phyloP scores from a whole-genome alignment of 1,284 basidiomycete species.

The Puccinia triticina region DNA sequence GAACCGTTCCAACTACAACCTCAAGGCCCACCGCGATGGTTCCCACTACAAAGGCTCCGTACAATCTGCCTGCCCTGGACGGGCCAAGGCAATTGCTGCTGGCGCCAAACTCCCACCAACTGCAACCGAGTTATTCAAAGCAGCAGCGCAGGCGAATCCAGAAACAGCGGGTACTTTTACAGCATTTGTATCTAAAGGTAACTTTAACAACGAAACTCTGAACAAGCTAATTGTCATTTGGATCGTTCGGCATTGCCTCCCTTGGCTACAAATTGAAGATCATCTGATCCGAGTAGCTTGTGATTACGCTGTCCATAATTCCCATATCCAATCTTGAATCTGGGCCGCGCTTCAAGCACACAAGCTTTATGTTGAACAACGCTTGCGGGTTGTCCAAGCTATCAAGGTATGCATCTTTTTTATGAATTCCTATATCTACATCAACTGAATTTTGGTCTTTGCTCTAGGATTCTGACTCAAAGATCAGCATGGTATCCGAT shows the following conservation, averaged over 20 bases:
- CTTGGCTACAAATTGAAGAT: background rate
- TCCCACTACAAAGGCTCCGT: background rate
- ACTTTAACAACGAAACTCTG: background rate
- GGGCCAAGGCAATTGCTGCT: background rate
- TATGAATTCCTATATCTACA: too few relatives aligned
- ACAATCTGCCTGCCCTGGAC: too few relatives aligned
- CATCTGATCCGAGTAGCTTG: background rate
- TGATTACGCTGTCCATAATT: too few relatives aligned
- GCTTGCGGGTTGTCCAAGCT: too few relatives aligned
- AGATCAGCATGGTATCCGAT: too few relatives aligned
- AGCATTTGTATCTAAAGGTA: background rate
- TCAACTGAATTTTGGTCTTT: too few relatives aligned
- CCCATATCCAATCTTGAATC: too few relatives aligned
- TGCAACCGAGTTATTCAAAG: background rate
- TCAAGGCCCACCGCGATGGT: constrained; percentile 20
- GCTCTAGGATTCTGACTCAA: too few relatives aligned
- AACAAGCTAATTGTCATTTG: constrained; percentile 4
- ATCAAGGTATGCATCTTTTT: too few relatives aligned
- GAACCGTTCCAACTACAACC: background rate
- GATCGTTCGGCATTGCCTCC: background rate
- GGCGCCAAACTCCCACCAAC: background rate
- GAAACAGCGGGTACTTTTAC: background rate
- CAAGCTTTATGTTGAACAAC: too few relatives aligned
- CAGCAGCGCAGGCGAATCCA: too few relatives aligned
- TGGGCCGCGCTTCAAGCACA: too few relatives aligned